phyloP scores from a whole-genome alignment of 2,329 filamentous ascomycete genomes.

The Talaromyces marneffei region DNA sequence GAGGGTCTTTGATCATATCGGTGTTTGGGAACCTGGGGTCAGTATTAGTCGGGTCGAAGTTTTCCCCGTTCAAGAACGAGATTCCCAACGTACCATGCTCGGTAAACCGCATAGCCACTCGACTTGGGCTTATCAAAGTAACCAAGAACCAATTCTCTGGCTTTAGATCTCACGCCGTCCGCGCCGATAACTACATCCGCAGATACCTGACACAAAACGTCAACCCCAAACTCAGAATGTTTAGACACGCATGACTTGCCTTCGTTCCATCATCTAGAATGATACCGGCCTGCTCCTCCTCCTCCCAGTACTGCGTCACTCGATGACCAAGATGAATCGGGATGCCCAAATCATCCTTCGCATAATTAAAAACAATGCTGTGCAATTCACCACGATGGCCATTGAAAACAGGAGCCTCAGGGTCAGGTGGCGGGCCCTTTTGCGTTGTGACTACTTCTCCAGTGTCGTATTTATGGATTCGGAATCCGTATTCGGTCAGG shows the following conservation, averaged over 20 bases:
- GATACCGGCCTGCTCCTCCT: conserved; percentile 47
- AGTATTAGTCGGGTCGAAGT: no score
- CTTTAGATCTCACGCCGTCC: conserved; percentile 52
- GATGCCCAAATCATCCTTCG: conserved; percentile 49
- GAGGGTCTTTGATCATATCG: conserved; percentile 20
- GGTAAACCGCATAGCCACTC: conserved; percentile 25
- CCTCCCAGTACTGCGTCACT: conserved; percentile 52
- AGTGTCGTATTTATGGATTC: conserved; percentile 55
- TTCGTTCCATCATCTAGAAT: conserved; percentile 45
- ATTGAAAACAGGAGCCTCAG: conserved; percentile 52
- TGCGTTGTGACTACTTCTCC: conserved; percentile 58
- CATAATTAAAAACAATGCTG: conserved; percentile 54
- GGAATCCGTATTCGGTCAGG: conserved; percentile 51
- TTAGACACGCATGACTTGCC: conserved; percentile 15
- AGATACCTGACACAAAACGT: neutral
- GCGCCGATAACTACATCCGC: conserved; percentile 51
- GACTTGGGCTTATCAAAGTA: conserved; percentile 31
- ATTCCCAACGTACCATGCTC: neutral
- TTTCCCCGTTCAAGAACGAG: neutral
- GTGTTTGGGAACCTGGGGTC: conserved; percentile 21
- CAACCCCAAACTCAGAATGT: no score
- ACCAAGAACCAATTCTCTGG: conserved; percentile 43
- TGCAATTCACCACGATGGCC: conserved; percentile 58
- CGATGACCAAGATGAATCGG: conserved; percentile 50
- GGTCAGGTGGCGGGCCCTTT: conserved; percentile 38